phyloP scores from a whole-genome alignment of 495 filamentous ascomycete species.

The Saxispiralis lemnorum region DNA sequence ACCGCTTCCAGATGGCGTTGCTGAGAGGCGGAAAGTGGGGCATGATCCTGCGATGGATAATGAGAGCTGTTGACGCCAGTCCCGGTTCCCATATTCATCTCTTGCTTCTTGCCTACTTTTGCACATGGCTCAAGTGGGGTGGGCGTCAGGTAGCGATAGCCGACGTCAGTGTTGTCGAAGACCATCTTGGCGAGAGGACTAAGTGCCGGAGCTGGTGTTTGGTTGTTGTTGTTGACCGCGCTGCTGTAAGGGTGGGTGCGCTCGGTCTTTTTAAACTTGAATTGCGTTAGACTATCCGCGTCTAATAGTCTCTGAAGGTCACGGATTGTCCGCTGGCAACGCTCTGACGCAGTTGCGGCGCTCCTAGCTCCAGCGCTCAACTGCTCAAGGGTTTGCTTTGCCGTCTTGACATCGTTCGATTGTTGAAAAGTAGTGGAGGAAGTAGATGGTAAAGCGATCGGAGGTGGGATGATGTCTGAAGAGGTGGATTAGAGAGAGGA shows the following conservation, averaged over 20 bases:
- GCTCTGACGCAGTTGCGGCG: conserved; percentile 14
- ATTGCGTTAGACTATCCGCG: conserved; percentile 50
- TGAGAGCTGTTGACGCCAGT: neutral
- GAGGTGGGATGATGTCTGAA: conserved; percentile 54
- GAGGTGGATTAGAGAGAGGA: neutral
- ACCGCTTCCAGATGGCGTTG: conserved; percentile 2
- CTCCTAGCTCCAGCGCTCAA: conserved; percentile 19
- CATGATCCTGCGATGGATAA: neutral
- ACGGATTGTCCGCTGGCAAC: conserved; percentile 29
- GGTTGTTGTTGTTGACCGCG: neutral
- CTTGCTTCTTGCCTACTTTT: neutral
- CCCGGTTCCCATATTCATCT: neutral
- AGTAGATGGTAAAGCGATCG: conserved; percentile 32
- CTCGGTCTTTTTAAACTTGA: conserved; percentile 18
- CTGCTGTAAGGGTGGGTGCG: neutral
- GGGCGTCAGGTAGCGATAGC: conserved; percentile 33
- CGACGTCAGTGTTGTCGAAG: conserved; percentile 36
- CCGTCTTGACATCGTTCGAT: conserved; percentile 17
- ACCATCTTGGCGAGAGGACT: conserved; percentile 43
- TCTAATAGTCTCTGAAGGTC: conserved; percentile 55
- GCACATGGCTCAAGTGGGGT: conserved; percentile 15
- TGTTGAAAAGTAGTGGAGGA: conserved; percentile 25
- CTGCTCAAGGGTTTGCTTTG: conserved; percentile 12
- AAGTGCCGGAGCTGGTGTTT: conserved; percentile 15
- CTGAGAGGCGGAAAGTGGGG: neutral